A percentile compares a stretch with the other conserved stretches of the same genome.
Conservation (phyloP, 352 stramenopile species). For the Phytopythium sindhum region DNA sequence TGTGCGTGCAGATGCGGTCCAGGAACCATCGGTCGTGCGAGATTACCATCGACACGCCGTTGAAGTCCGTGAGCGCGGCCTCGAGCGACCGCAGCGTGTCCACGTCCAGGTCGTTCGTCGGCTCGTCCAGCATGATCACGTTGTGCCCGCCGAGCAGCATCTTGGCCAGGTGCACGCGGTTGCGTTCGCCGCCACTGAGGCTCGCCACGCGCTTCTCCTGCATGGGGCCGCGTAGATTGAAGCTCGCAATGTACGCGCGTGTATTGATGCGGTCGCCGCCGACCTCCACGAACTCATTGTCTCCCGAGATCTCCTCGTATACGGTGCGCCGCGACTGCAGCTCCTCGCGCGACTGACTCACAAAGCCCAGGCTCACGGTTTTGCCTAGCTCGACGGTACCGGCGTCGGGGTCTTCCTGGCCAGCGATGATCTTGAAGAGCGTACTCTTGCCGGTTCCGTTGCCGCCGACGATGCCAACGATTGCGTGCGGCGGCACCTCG, state of each 20-base stretch:
- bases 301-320: constrained; percentile 84
- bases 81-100: constrained; percentile 87
- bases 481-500: constrained; percentile 92
- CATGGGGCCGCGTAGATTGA: constrained; percentile 82
- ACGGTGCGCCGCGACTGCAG: constrained; percentile 58
- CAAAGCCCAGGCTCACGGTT: constrained; percentile 75
- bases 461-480: constrained; percentile 96
- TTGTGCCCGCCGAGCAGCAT: constrained; percentile 84
- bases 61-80: constrained; percentile 80
- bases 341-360: constrained; percentile 77
- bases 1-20: constrained; percentile 90
- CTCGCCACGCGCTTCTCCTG: constrained; percentile 80
- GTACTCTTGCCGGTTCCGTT: constrained; percentile 98
- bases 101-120: constrained; percentile 86
- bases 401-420: constrained; percentile 83
- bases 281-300: constrained; percentile 83
- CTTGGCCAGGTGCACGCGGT: constrained; percentile 84
- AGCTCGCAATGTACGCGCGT: constrained; percentile 82
- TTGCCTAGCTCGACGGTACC: constrained; percentile 73
- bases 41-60: constrained; percentile 93
- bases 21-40: constrained; percentile 96
- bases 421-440: constrained; percentile 95
- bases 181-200: constrained; percentile 80
- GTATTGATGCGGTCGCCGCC: constrained; percentile 78
- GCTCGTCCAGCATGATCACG: constrained; percentile 87